Conservation (phyloP, 768 basidiomycete species). For the Lepiota subincarnata region DNA sequence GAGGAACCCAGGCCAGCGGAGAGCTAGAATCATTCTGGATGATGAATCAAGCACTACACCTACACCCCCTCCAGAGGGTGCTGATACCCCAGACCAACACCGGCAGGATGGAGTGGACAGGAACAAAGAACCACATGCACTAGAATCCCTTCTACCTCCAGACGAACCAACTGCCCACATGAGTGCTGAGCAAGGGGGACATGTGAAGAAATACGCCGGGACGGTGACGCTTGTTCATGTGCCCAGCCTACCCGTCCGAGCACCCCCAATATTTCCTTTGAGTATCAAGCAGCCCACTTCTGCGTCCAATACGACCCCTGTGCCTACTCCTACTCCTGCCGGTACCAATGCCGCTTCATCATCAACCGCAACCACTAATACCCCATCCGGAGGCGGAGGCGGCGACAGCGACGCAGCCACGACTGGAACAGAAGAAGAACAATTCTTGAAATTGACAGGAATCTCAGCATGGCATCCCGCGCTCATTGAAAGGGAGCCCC, state of each 20-base stretch:
- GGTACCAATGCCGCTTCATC: too few relatives aligned
- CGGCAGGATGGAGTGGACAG: too few relatives aligned
- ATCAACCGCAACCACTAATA: too few relatives aligned
- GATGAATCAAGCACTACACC: too few relatives aligned
- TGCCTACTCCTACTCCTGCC: too few relatives aligned
- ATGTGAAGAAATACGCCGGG: background rate
- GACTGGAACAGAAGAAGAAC: background rate
- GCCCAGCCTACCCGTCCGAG: conserved; percentile 1
- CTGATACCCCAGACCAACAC: too few relatives aligned
- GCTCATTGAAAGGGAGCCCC: conserved; percentile 5
- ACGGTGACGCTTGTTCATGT: conserved; percentile 8
- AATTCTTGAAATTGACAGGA: background rate
- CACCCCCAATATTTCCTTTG: conserved; percentile 7
- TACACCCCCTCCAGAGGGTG: too few relatives aligned
- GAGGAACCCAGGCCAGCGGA: too few relatives aligned
- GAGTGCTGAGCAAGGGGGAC: background rate
- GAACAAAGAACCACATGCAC: background rate
- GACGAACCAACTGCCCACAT: background rate
- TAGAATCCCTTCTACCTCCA: background rate
- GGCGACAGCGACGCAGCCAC: background rate
- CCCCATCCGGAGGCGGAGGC: too few relatives aligned
- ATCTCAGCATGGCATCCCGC: background rate
- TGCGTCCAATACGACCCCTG: too few relatives aligned
- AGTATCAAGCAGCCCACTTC: background rate
- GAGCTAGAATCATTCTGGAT: too few relatives aligned